Conservation (phyloP, 768 basidiomycete genomes). For the Paxillus rubicundulus region DNA sequence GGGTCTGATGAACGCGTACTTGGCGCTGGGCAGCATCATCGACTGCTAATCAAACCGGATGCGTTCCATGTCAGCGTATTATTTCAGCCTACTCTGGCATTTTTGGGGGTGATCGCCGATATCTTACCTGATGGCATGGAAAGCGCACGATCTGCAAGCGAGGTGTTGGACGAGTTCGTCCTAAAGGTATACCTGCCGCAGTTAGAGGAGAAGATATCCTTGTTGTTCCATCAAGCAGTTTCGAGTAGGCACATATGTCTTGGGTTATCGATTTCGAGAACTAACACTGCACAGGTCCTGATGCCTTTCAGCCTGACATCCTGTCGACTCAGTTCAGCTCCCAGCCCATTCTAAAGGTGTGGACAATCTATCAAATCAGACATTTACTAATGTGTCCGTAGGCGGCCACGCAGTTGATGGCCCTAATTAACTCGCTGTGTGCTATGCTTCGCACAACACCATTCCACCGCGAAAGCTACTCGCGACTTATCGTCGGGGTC, state of each 20-base stretch:
- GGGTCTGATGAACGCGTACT: constrained; percentile 74
- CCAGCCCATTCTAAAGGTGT: constrained; percentile 78
- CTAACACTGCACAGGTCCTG: constrained; percentile 51
- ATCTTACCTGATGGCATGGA: constrained; percentile 74
- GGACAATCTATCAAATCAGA: constrained; percentile 1
- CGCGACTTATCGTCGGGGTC: constrained; percentile 88
- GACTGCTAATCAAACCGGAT: constrained; percentile 82
- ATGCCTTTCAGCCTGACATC: constrained; percentile 85
- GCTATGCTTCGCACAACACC: constrained; percentile 88
- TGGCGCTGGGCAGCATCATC: constrained; percentile 76
- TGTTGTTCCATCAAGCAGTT: constrained; percentile 82
- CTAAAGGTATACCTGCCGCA: constrained; percentile 90
- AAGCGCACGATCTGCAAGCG: constrained; percentile 60
- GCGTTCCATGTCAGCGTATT: constrained; percentile 92
- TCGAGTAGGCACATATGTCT: constrained; percentile 48
- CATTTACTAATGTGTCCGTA: constrained; percentile 30
- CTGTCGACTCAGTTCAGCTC: constrained; percentile 59
- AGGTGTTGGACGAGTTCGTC: constrained; percentile 89
- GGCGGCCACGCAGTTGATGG: constrained; percentile 83
- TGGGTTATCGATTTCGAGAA: background rate
- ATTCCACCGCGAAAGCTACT: constrained; percentile 93
- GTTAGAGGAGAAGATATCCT: constrained; percentile 88
- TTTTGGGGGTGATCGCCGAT: constrained; percentile 69
- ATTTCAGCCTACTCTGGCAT: constrained; percentile 91
- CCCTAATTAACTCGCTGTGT: constrained; percentile 88